A percentile compares a stretch with the other conserved stretches of the same genome.
phyloP scores from a whole-genome alignment of 2,329 filamentous ascomycete species.

The Monilinia aucupariae region DNA sequence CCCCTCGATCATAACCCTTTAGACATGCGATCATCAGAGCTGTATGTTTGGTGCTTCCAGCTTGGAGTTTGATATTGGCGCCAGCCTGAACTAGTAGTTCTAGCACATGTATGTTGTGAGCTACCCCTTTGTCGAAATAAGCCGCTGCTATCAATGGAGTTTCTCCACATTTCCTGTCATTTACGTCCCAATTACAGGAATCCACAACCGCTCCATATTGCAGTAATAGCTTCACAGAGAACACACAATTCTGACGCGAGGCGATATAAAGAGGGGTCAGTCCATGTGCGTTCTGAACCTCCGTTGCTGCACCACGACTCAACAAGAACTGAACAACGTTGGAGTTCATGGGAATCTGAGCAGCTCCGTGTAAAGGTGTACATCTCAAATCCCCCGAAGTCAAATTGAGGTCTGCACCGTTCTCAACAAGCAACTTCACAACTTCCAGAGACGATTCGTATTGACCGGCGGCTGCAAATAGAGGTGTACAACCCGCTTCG shows the following conservation, averaged over 20 bases:
- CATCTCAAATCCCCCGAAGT: slow-evolving; percentile 8
- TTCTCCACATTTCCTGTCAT: slow-evolving; percentile 16
- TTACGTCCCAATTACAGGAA: slow-evolving; percentile 13
- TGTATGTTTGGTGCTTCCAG: slow-evolving; percentile 7
- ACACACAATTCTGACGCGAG: slow-evolving; percentile 13
- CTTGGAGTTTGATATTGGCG: slow-evolving; percentile 10
- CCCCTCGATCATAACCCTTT: slow-evolving; percentile 12
- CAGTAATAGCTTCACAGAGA: slow-evolving; percentile 10
- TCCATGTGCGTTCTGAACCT: slow-evolving; percentile 12
- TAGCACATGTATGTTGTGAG: slow-evolving; percentile 14
- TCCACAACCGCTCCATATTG: slow-evolving; percentile 8
- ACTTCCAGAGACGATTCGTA: slow-evolving; percentile 7
- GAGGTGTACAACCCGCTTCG: slow-evolving; percentile 9
- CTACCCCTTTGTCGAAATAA: slow-evolving; percentile 14
- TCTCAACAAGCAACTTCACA: slow-evolving; percentile 12
- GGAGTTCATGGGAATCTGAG: slow-evolving; percentile 7
- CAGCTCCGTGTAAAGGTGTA: slow-evolving; percentile 13
- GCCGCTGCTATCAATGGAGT: slow-evolving; percentile 16
- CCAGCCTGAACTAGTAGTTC: slow-evolving; percentile 15
- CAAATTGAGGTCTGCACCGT: slow-evolving; percentile 4
- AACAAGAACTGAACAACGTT: slow-evolving; percentile 7
- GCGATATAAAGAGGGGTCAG: slow-evolving; percentile 16
- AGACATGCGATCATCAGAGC: slow-evolving; percentile 14
- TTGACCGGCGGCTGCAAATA: slow-evolving; percentile 11
- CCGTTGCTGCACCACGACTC: slow-evolving; percentile 12